phyloP scores from a whole-genome alignment of 2,329 filamentous ascomycete species.

The Zalaria sp. region DNA sequence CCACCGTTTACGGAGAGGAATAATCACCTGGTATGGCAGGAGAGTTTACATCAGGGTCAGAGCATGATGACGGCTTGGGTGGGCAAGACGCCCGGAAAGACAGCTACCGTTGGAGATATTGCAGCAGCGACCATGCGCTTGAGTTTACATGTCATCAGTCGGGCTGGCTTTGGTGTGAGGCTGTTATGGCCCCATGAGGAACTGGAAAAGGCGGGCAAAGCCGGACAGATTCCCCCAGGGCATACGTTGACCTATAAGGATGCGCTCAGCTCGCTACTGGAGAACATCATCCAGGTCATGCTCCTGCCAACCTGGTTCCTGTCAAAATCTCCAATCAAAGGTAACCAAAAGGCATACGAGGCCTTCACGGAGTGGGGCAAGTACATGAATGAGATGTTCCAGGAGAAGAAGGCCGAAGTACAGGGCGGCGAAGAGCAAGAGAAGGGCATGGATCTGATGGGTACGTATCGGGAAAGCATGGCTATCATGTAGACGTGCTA shows the following conservation, averaged over 20 bases:
- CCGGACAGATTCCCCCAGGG: conserved; percentile 25
- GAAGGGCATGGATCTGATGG: conserved; percentile 42
- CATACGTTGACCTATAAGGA: conserved; percentile 53
- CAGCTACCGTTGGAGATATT: conserved; percentile 37
- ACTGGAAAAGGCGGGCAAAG: conserved; percentile 10
- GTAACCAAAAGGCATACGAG: conserved; percentile 36
- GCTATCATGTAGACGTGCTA: no score
- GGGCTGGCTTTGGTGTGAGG: conserved; percentile 56
- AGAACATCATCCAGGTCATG: conserved; percentile 49
- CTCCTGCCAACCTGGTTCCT: conserved; percentile 45
- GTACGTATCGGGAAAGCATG: neutral
- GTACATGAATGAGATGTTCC: conserved; percentile 57
- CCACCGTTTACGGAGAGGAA: conserved; percentile 67
- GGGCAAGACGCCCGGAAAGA: conserved; percentile 22
- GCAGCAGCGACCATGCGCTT: conserved; percentile 53
- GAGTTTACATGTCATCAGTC: conserved; percentile 46
- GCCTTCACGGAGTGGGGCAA: conserved; percentile 49
- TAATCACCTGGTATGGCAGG: conserved; percentile 50
- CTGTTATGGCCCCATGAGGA: conserved; percentile 44
- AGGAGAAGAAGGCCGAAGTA: conserved; percentile 42
- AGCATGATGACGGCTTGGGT: conserved; percentile 48
- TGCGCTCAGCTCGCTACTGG: conserved; percentile 46
- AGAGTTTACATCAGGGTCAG: conserved; percentile 49
- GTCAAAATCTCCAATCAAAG: conserved; percentile 34
- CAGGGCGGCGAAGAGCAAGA: conserved; percentile 20